Evolutionary conservation across 1,284 basidiomycete genomes (phyloP).

Genomic region (Leccinum ponderosum): DNA sequence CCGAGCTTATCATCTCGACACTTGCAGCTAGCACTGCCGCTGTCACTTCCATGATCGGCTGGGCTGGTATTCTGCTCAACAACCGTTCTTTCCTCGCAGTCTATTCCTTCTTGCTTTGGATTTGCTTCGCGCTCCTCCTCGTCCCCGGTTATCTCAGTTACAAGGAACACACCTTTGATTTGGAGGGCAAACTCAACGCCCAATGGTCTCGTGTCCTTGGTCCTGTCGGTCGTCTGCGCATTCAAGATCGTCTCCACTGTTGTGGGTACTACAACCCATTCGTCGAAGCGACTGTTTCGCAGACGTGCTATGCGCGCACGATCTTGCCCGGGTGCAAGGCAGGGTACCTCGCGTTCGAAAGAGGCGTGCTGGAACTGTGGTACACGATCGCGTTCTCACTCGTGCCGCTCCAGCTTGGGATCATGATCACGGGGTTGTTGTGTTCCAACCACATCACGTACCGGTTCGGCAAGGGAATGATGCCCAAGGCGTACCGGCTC

Average conservation of each 20-base stretch:
- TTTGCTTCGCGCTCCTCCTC: slow-evolving; percentile 46
- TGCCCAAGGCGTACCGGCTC: slow-evolving; percentile 47
- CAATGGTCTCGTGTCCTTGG: slow-evolving; percentile 40
- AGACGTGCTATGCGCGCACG: slow-evolving; percentile 50
- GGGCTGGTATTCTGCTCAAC: slow-evolving; percentile 51
- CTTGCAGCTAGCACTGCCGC: slow-evolving; percentile 37
- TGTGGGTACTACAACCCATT: slow-evolving; percentile 53
- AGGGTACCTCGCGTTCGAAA: slow-evolving; percentile 34
- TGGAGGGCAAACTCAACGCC: slow-evolving; percentile 51
- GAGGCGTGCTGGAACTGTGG: not conserved
- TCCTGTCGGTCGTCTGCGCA: slow-evolving; percentile 40
- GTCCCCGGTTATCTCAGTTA: slow-evolving; percentile 52
- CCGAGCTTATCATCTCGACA: slow-evolving; percentile 49
- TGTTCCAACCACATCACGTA: slow-evolving; percentile 57
- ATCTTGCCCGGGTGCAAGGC: slow-evolving; percentile 50
- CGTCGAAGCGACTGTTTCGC: slow-evolving; percentile 46
- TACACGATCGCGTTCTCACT: not conserved
- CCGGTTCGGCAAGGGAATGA: slow-evolving; percentile 53
- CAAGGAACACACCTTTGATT: slow-evolving; percentile 49
- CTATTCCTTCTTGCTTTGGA: slow-evolving; percentile 49
- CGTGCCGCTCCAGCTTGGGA: not conserved
- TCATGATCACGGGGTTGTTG: slow-evolving; percentile 40
- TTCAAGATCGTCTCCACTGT: slow-evolving; percentile 49
- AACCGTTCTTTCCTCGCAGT: slow-evolving; percentile 52
- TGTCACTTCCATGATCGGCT: slow-evolving; percentile 39